phyloP scores from a whole-genome alignment of 768 basidiomycete genomes.

The Suillus clintonianus region DNA sequence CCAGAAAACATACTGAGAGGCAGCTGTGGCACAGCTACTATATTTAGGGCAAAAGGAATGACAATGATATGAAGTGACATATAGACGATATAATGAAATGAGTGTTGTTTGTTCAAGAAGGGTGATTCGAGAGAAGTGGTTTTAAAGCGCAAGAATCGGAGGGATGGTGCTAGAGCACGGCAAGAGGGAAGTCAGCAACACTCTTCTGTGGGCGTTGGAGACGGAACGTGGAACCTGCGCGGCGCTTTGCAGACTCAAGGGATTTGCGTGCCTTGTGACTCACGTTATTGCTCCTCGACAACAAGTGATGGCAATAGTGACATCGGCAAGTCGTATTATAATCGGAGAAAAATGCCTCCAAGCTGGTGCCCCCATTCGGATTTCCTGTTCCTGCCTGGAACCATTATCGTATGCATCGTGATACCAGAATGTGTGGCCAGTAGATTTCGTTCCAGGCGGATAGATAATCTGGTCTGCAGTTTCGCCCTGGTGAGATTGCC shows the following conservation, averaged over 20 bases:
- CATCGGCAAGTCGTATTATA: background rate
- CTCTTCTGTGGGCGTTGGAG: background rate
- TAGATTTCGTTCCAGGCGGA: background rate
- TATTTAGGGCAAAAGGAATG: background rate
- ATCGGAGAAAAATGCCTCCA: background rate
- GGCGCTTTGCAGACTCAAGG: too few relatives aligned
- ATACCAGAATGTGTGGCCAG: background rate
- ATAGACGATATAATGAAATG: background rate
- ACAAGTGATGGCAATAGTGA: background rate
- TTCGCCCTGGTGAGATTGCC: background rate
- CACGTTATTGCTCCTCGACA: background rate
- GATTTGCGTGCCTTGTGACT: background rate
- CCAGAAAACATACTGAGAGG: background rate
- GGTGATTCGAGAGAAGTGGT: background rate
- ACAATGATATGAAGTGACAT: background rate
- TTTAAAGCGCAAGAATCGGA: too few relatives aligned
- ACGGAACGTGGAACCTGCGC: background rate
- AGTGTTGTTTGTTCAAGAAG: background rate
- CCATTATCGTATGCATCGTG: background rate
- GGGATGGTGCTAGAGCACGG: background rate
- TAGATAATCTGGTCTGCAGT: background rate
- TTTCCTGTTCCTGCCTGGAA: background rate
- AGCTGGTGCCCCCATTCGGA: background rate
- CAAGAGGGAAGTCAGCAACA: too few relatives aligned
- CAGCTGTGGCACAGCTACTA: background rate